Percentiles rank a stretch among this genome's conserved stretches.
These are phyloP conservation scores for Phialemoniopsis sp. DNA, from an alignment of 2,329 filamentous ascomycete genomes.

Conservation along the genomic window DNA sequence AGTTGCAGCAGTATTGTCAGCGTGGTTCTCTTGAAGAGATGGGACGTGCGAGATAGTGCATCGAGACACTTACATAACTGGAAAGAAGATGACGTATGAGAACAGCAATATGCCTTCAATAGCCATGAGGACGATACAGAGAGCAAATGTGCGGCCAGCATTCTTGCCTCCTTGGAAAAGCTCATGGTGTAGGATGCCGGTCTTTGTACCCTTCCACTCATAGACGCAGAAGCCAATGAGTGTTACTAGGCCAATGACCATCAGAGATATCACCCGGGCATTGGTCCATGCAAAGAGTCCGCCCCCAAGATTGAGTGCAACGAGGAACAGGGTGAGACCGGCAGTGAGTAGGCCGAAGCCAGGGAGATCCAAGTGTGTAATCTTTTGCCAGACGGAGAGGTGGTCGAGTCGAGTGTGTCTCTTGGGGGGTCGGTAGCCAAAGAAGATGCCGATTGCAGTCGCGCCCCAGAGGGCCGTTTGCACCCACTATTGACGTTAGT, in stretches of 20 bases:
- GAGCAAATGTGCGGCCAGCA: too few species aligned
- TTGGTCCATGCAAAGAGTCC: slow-evolving; percentile 1
- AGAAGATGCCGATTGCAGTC: not conserved
- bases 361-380: not conserved
- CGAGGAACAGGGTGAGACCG: not conserved
- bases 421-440: slow-evolving; percentile 1
- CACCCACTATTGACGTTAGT: not conserved
- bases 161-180: not conserved
- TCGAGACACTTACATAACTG: not conserved
- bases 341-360: not conserved
- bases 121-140: not conserved
- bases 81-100: not conserved
- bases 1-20: too few species aligned
- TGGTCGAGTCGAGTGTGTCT: slow-evolving; percentile 1
- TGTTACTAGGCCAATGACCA: too few species aligned
- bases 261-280: not conserved
- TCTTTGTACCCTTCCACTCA: slow-evolving; percentile 1
- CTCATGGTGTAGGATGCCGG: not conserved
- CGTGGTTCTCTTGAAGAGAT: too few species aligned
- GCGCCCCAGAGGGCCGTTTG: slow-evolving; percentile 1
- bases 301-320: not conserved
- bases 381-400: slow-evolving; percentile 1
- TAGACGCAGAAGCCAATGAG: not conserved
- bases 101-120: slow-evolving; percentile 1
- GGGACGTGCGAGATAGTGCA: too few species aligned